These are phyloP conservation scores for Phytophthora sansomeana DNA, from an alignment of 352 stramenopile species.

Conservation along the genomic window DNA sequence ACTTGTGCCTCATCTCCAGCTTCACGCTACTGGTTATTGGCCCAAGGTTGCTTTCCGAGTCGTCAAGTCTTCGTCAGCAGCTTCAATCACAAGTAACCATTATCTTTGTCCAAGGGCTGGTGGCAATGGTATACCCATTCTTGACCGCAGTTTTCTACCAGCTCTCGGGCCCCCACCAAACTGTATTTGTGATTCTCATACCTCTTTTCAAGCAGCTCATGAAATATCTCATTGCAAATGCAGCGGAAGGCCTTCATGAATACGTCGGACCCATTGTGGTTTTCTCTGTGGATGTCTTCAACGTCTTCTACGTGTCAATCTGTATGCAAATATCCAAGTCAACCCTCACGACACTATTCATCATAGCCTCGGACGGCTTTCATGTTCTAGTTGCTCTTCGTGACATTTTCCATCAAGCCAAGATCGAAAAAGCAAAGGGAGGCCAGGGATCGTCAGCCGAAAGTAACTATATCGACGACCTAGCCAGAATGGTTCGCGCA, in stretches of 20 bases:
- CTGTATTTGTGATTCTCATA: slow-evolving; percentile 10
- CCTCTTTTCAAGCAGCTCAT: slow-evolving; percentile 23
- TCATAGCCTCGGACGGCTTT: slow-evolving; percentile 12
- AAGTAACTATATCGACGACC: slow-evolving; percentile 6
- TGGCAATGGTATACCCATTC: slow-evolving; percentile 19
- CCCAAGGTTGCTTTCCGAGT: neutral
- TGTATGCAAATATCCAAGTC: slow-evolving; percentile 33
- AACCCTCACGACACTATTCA: neutral
- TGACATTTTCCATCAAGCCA: slow-evolving; percentile 3
- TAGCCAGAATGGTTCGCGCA: neutral
- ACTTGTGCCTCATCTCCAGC: slow-evolving; percentile 4
- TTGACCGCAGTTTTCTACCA: slow-evolving; percentile 20
- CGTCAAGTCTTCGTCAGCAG: slow-evolving; percentile 8
- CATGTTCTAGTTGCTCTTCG: slow-evolving; percentile 8
- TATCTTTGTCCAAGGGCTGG: slow-evolving; percentile 13
- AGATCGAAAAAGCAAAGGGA: neutral
- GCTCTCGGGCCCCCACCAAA: slow-evolving; percentile 6
- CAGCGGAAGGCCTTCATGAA: slow-evolving; percentile 20
- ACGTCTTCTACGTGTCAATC: slow-evolving; percentile 30
- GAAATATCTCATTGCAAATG: slow-evolving; percentile 21
- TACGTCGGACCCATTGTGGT: slow-evolving; percentile 21
- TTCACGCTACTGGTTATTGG: slow-evolving; percentile 10
- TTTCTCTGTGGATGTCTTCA: slow-evolving; percentile 39
- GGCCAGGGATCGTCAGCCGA: neutral
- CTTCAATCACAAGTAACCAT: slow-evolving; percentile 10